Evolutionary conservation across 83 land plant species (phyloP).

Genomic region (Isoetes engelmannii): DNA sequence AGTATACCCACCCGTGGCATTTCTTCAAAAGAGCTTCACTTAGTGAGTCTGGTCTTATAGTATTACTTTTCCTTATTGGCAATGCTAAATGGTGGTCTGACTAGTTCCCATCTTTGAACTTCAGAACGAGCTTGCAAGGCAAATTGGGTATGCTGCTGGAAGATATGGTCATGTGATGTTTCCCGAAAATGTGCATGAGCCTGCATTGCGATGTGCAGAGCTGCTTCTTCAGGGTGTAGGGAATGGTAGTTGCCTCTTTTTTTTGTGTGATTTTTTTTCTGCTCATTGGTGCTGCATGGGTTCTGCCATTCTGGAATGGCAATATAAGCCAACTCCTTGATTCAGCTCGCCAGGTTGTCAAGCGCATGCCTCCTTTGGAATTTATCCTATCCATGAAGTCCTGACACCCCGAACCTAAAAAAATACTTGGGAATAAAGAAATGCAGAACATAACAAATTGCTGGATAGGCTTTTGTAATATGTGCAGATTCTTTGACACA

Average conservation of each 20-base stretch:
- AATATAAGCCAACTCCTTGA: too few relatives aligned
- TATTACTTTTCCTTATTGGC: too few relatives aligned
- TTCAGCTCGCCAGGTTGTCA: not conserved
- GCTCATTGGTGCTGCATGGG: not conserved
- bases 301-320: too few relatives aligned
- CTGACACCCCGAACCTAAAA: too few relatives aligned
- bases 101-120: not conserved
- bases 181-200: constrained; percentile 95
- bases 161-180: constrained; percentile 98
- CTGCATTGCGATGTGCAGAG: constrained; percentile 79
- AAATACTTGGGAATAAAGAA: too few relatives aligned
- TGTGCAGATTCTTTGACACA: too few relatives aligned
- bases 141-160: constrained; percentile 78
- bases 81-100: too few relatives aligned
- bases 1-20: too few relatives aligned
- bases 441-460: too few relatives aligned
- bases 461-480: too few relatives aligned
- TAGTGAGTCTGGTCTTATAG: too few relatives aligned
- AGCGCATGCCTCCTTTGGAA: not conserved
- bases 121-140: constrained; percentile 85
- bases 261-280: not conserved
- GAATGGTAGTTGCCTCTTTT: constrained; percentile 42
- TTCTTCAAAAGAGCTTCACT: too few relatives aligned
- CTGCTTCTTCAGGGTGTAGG: constrained; percentile 87
- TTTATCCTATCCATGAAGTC: not conserved